Evolutionary conservation across 2,329 filamentous ascomycete species (phyloP), one percentile per base, ranked within the genome.

Genomic region (Fusarium dimerum): DNA sequence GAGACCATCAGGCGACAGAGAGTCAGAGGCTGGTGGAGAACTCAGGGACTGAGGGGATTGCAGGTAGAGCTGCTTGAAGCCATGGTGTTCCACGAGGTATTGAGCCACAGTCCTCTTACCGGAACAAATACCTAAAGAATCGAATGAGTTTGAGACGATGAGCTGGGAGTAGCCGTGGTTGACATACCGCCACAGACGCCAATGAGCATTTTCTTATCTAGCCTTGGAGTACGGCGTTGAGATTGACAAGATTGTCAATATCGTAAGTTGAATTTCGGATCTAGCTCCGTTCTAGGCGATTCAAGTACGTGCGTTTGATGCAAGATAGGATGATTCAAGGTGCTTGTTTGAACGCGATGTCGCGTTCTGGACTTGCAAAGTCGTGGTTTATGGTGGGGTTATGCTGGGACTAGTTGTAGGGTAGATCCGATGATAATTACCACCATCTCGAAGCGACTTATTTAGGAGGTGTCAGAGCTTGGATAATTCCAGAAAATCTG

Each of bases 51-150:
- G 50, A 30, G 54, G 49, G 43, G 53, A 50, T 50, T 64, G 54
- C 30, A 96, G 78, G 63, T 83, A 80, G 51, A 97, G 81, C 43
- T 84, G 83, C 55, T 82, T 85, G 74, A 97, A 99, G 55, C 84
- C 85, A 72, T 97, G 89, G 59, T 92, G 84, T 58, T 92, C 83
- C 59, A 92, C 84, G 9, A 99, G 83, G 70, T 96, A 97, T 49
- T 90, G 84, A 52, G 92, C 92, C 59, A 97, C 90, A 10, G 91
- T 90, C 68, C 86, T 87, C 76, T 97, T 97, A 66, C 94, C 94
- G 45, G 93, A 87, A 76, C 92, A 97, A 65, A 97, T 93, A 66
- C 90, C 92, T 94, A 66, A 20, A 17, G 16, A 18, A 39, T 40
- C 44, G 18, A 47, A 51, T 58, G 50, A 61, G 58, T 54, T 40